Evolutionary conservation across 2,329 filamentous ascomycete genomes (phyloP).

Genomic region (Trichoderma endophyticum): DNA sequence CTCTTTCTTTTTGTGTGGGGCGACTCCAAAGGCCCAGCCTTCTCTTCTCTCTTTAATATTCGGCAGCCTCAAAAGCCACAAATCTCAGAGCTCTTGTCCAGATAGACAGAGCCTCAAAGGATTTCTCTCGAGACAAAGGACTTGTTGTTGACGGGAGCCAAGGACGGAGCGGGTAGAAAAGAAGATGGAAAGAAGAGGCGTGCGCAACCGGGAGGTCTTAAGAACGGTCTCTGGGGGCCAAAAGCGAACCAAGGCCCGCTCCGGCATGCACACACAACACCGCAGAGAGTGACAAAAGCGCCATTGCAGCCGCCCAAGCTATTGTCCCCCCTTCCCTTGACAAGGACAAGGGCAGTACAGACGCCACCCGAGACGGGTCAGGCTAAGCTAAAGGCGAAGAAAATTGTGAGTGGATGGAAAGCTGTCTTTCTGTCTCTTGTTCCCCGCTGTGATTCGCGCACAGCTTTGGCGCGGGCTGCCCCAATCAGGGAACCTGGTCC

Average conservation of each 20-base stretch:
- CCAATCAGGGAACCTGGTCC: slow-evolving; percentile 28
- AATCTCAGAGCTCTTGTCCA: background rate
- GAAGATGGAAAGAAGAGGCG: background rate
- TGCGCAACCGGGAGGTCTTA: slow-evolving; percentile 8
- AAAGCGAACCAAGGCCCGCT: slow-evolving; percentile 2
- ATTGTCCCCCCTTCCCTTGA: background rate
- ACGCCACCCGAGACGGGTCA: slow-evolving; percentile 14
- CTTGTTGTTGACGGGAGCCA: background rate
- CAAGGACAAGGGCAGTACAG: slow-evolving; percentile 9
- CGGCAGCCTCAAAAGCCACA: background rate
- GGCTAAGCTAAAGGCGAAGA: background rate
- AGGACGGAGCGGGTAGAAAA: background rate
- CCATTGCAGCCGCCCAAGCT: slow-evolving; percentile 26
- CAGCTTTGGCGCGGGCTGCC: slow-evolving; percentile 22
- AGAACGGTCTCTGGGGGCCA: slow-evolving; percentile 14
- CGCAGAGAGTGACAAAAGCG: background rate
- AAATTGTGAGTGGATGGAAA: background rate
- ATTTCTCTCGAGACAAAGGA: background rate
- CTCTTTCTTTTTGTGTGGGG: background rate
- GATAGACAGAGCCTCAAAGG: background rate
- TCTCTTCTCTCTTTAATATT: background rate
- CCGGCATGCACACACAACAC: slow-evolving; percentile 6
- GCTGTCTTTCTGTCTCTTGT: background rate
- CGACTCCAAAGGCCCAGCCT: background rate
- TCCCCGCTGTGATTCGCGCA: slow-evolving; percentile 29